phyloP scores from a whole-genome alignment of 2,329 filamentous ascomycete genomes.

The Allantophomopsis cytisporea region DNA sequence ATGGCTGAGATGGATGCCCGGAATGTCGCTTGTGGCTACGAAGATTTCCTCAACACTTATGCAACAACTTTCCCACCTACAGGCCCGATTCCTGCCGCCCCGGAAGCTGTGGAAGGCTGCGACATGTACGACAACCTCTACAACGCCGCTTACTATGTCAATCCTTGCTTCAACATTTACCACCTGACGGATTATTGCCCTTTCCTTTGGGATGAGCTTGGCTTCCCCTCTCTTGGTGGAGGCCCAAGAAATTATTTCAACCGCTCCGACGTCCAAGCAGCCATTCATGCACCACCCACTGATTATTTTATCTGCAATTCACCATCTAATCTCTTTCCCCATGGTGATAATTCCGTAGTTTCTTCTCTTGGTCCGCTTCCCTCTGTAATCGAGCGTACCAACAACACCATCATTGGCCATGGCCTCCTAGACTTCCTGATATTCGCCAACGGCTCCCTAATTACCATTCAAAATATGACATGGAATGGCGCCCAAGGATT shows the following conservation, averaged over 20 bases:
- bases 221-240: conserved; percentile 30
- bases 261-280: conserved; percentile 42
- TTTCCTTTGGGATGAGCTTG: conserved; percentile 13
- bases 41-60: conserved; percentile 28
- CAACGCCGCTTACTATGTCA: conserved; percentile 34
- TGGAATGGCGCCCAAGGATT: conserved; percentile 55
- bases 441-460: conserved; percentile 45
- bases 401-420: conserved; percentile 46
- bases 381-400: conserved; percentile 44
- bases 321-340: conserved; percentile 27
- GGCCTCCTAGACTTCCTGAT: conserved; percentile 49
- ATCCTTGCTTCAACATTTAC: conserved; percentile 56
- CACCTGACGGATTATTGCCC: conserved; percentile 36
- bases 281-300: conserved; percentile 39
- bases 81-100: conserved; percentile 31
- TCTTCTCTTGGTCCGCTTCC: conserved; percentile 38
- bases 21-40: conserved; percentile 36
- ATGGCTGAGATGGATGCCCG: conserved; percentile 28
- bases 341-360: conserved; percentile 30
- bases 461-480: conserved; percentile 60
- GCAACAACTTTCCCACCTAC: conserved; percentile 42
- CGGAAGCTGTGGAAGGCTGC: conserved; percentile 8
- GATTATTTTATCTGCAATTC: conserved; percentile 38
- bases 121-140: conserved; percentile 24
- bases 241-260: conserved; percentile 49